Evolutionary conservation across 345 rosid species (phyloP), one percentile per base, ranked within the genome.

Genomic region (Euphorbia lathyris): DNA sequence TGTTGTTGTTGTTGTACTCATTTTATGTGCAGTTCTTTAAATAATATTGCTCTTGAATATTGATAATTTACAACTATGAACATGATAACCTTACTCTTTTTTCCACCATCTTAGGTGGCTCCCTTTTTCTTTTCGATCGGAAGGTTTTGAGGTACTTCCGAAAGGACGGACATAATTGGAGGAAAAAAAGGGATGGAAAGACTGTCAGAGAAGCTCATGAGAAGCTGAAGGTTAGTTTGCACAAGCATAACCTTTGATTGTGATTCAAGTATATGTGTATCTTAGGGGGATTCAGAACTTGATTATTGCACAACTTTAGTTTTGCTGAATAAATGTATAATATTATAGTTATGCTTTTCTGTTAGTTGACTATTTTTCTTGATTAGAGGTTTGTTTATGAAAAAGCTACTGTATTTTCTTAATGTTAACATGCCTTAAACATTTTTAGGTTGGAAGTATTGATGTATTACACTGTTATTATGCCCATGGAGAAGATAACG

Each of bases 401-500:
- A 23, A 56, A 29, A 26, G 47, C 2, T 34, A 26, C 12, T 12
- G 42, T 55, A 19, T 2, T 32, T 51, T 70, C 29, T 67, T 63
- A 64, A 61, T 70, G 53, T 26, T 74, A 69, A 85, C 68, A 73
- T 77, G 53, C 83, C 2, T 77, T 55, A 76, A 63, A 27, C 56
- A 55, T 76, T 61, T 80, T 51, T 80, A 93, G 98, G 97, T 89
- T 77, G 97, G 98, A 76, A 89, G 98, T 71, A 72, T 93, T 71
- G 98, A 93, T 81, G 88, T 89, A 56, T 74, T 93, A 69, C 98
- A 93, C 67, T 93, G 98, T 82, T 93, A 93, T 82, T 93, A 93
- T 82, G 98, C 98, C 26, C 98, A 91, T 68, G 97, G 98, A 69
- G 96, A 93, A 82, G 98, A 87, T 25, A 89, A 88, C 60, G 96